Conservation (phyloP, 2,329 filamentous ascomycete genomes). For the Drechslerella coelobrocha region DNA sequence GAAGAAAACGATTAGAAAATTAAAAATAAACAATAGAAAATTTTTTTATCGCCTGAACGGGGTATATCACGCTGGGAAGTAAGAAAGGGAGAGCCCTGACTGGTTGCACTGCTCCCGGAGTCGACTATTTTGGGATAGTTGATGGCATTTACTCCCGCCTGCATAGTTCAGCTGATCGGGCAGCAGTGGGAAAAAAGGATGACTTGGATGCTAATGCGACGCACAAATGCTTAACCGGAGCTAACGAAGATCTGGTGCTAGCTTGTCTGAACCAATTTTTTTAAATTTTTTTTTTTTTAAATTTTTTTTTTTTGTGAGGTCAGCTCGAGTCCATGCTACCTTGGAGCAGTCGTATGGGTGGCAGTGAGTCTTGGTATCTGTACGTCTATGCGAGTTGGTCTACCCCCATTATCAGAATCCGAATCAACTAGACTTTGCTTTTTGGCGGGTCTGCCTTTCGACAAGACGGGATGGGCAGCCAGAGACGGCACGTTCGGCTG, state of each 20-base stretch:
- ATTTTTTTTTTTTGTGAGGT: too few relatives aligned
- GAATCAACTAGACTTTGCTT: not conserved
- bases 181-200: not conserved
- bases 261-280: not conserved
- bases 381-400: not conserved
- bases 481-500: slow-evolving; percentile 43
- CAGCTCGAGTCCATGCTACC: not conserved
- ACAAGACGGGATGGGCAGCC: slow-evolving; percentile 48
- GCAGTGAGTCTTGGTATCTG: not conserved
- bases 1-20: too few relatives aligned
- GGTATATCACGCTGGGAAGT: not conserved
- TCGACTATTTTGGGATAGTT: slow-evolving; percentile 1
- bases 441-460: slow-evolving; percentile 13
- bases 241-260: not conserved
- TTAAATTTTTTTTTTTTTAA: too few relatives aligned
- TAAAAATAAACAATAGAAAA: not conserved
- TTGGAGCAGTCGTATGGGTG: not conserved
- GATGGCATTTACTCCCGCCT: not conserved
- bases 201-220: not conserved
- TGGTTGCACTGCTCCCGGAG: not conserved
- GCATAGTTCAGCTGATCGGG: slow-evolving; percentile 3
- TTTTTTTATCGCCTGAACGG: not conserved
- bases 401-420: not conserved
- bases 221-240: slow-evolving; percentile 4
- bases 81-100: not conserved